phyloP scores from a whole-genome alignment of 305 asterid genomes.

The Withania somnifera region DNA sequence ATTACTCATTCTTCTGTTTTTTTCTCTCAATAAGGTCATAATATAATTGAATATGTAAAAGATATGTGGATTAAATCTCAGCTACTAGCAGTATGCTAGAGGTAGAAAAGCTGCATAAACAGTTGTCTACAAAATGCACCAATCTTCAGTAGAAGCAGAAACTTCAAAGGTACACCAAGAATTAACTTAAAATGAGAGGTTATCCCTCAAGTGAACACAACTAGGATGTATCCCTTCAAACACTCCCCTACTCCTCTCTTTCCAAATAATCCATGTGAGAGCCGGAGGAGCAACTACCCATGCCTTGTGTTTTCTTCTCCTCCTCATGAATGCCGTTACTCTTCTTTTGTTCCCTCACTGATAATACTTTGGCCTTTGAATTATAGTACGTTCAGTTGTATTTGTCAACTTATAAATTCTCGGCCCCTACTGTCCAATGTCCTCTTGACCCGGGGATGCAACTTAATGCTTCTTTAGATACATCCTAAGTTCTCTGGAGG shows the following conservation, averaged over 20 bases:
- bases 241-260: not conserved
- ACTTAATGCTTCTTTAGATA: not conserved
- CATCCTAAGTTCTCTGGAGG: not conserved
- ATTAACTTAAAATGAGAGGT: not conserved
- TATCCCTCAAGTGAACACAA: not conserved
- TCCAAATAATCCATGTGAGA: not conserved
- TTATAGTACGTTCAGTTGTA: not conserved
- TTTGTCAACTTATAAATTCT: not conserved
- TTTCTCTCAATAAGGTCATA: not conserved
- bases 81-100: not conserved
- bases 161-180: not conserved
- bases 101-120: not conserved
- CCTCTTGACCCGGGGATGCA: not conserved
- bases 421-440: not conserved
- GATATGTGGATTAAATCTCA: not conserved
- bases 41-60: not conserved
- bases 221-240: not conserved
- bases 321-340: not conserved
- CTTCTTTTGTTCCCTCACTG: not conserved
- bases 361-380: not conserved
- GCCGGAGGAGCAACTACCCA: not conserved
- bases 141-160: not conserved
- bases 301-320: not conserved
- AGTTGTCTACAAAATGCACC: not conserved
- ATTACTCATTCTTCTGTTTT: not conserved